Conservation (phyloP, 768 basidiomycete species). For the Tylopilus sp. region DNA sequence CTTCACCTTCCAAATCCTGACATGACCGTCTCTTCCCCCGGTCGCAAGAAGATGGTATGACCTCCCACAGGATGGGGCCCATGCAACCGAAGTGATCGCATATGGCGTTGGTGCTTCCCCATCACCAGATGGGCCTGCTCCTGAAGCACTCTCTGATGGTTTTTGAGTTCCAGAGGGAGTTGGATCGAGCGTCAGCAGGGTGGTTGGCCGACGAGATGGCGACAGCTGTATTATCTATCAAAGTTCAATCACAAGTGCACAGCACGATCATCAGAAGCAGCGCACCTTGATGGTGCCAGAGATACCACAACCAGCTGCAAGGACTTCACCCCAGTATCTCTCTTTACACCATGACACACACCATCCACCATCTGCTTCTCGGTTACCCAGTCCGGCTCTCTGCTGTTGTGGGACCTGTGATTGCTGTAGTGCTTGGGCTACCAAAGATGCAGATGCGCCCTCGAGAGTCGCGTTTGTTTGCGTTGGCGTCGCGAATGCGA, state of each 20-base stretch:
- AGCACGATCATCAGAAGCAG: not conserved
- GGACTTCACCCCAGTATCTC: slow-evolving; percentile 88
- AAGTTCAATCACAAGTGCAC: not conserved
- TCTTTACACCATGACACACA: slow-evolving; percentile 96
- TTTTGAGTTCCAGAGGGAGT: slow-evolving; percentile 31
- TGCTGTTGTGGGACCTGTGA: slow-evolving; percentile 32
- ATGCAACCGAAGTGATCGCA: slow-evolving; percentile 80
- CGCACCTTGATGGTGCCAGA: slow-evolving; percentile 74
- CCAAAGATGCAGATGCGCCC: slow-evolving; percentile 52
- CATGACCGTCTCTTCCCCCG: slow-evolving; percentile 81
- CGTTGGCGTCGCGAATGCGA: slow-evolving; percentile 68
- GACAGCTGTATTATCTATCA: slow-evolving; percentile 71
- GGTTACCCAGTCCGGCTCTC: slow-evolving; percentile 50
- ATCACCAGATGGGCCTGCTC: slow-evolving; percentile 25
- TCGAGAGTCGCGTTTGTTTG: slow-evolving; percentile 56
- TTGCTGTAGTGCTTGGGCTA: slow-evolving; percentile 64
- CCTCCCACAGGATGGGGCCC: slow-evolving; percentile 93
- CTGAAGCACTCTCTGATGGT: slow-evolving; percentile 19
- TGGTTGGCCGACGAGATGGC: slow-evolving; percentile 60
- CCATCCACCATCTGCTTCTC: slow-evolving; percentile 92
- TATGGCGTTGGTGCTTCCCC: slow-evolving; percentile 42
- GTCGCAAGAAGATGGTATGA: slow-evolving; percentile 94
- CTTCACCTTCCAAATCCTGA: slow-evolving; percentile 87
- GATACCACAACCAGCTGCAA: slow-evolving; percentile 74
- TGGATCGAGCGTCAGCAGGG: slow-evolving; percentile 53